These are phyloP conservation scores for Cladosporium colombiae DNA, from an alignment of 2,329 filamentous ascomycete species.

Conservation along the genomic window DNA sequence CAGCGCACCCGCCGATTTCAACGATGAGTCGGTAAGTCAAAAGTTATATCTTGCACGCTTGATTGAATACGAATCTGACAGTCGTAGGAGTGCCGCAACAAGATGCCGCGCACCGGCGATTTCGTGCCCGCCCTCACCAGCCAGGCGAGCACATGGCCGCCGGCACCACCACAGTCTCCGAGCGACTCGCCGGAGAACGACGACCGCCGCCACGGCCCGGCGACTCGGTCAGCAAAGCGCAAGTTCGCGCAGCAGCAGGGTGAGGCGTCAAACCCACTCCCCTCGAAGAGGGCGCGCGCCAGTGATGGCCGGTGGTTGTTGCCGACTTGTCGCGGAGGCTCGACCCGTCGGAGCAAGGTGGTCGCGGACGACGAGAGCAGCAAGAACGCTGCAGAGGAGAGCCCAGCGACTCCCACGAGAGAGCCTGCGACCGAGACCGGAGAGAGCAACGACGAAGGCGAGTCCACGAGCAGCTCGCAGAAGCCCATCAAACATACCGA, in stretches of 20 bases:
- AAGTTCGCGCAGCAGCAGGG: background rate
- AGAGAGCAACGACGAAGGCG: background rate
- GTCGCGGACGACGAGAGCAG: background rate
- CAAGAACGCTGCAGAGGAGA: background rate
- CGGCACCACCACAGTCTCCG: slow-evolving; percentile 1
- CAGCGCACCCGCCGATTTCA: slow-evolving; percentile 1
- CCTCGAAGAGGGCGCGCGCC: background rate
- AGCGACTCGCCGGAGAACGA: background rate
- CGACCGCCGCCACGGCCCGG: background rate
- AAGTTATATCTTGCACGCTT: background rate
- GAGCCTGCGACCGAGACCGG: background rate
- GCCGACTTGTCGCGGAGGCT: slow-evolving; percentile 1
- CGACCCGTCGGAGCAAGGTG: background rate
- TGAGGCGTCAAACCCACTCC: slow-evolving; percentile 1
- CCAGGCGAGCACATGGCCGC: background rate
- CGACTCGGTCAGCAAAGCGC: slow-evolving; percentile 6
- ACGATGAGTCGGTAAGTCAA: background rate
- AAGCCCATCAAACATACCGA: background rate
- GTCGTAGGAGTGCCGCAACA: background rate
- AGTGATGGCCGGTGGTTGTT: background rate
- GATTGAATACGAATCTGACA: background rate
- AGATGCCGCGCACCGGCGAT: background rate
- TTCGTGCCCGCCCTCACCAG: background rate
- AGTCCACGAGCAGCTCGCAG: slow-evolving; percentile 1
- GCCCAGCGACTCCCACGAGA: background rate